Conservation (phyloP, 768 basidiomycete genomes). For the Kwoniella sp. region DNA sequence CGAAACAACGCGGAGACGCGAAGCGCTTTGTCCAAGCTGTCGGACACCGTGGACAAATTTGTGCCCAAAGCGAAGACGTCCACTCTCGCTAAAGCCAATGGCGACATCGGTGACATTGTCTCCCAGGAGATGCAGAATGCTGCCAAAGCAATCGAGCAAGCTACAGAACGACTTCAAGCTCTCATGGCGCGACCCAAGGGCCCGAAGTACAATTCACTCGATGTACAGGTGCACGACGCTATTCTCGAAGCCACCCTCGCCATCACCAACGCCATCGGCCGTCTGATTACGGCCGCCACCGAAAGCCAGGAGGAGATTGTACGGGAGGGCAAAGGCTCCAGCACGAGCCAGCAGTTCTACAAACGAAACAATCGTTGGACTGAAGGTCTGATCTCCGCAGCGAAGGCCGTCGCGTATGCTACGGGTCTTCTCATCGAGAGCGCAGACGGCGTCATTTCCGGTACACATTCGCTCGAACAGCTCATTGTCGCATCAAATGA, state of each 20-base stretch:
- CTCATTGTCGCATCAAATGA: slow-evolving; percentile 99
- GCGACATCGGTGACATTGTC: slow-evolving; percentile 91
- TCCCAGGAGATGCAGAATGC: slow-evolving; percentile 94
- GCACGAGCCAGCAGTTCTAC: slow-evolving; percentile 92
- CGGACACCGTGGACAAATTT: slow-evolving; percentile 78
- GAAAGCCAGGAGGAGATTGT: slow-evolving; percentile 99
- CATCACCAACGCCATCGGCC: slow-evolving; percentile 89
- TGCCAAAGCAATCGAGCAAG: slow-evolving; percentile 85
- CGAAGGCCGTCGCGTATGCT: slow-evolving; percentile 94
- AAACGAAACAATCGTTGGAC: slow-evolving; percentile 99
- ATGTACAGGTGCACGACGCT: slow-evolving; percentile 95
- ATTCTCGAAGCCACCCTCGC: slow-evolving; percentile 90
- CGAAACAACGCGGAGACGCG: slow-evolving; percentile 83
- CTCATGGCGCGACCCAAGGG: slow-evolving; percentile 86
- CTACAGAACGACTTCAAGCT: slow-evolving; percentile 81
- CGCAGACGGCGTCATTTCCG: slow-evolving; percentile 94
- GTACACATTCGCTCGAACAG: slow-evolving; percentile 94
- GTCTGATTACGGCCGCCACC: slow-evolving; percentile 92
- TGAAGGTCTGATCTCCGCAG: slow-evolving; percentile 95
- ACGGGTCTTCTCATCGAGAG: slow-evolving; percentile 93
- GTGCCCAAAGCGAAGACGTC: slow-evolving; percentile 71
- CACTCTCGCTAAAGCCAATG: slow-evolving; percentile 69
- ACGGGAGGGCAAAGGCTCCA: slow-evolving; percentile 87
- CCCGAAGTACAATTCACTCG: slow-evolving; percentile 79
- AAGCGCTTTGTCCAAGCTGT: slow-evolving; percentile 73